Evolutionary conservation across 768 basidiomycete genomes (phyloP), one percentile per base, ranked within the genome.

Genomic region (Amanita exitialis): DNA sequence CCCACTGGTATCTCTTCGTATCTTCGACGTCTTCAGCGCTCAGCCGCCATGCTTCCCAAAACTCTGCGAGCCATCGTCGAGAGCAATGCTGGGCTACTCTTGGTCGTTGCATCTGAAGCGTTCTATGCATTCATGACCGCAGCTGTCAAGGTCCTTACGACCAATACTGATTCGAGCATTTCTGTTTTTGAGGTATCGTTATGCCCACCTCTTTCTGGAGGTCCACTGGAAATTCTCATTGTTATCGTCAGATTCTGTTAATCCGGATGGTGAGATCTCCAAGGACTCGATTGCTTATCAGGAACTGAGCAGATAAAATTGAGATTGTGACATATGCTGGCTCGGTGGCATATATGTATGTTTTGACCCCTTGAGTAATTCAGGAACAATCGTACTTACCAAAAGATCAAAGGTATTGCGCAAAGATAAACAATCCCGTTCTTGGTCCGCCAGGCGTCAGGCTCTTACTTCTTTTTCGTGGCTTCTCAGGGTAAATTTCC

Each of bases 361-460:
- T 42, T 28, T 25, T 16, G n/a, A 12, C 1, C 3, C 3, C 15
- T 4, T 10, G 3, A 12, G 8, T 3, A 1, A 2, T 23, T 23
- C 23, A 23, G 23, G 23, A 9, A n/a, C 10, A 8, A 0, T 5
- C 10, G 4, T 25, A n/a, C 20, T 23, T 16, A 35, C 16, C 25
- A 10, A 39, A 8, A 43, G 10, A 35, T 52, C 27, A 74, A 20
- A 70, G 69, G 69, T 35, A 63, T 25, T 55, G 72, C 68, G 74
- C 62, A 56, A 55, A 66, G 18, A 63, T 73, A 6, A 63, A 65
- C 1, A 69, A 90, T 59, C 85, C 86, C 1, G 62, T 82, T 28
- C 59, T 83, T 0, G 89, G 87, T 0, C 89, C 88, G 0, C 79
- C 79, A 39, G 83, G 74, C 2, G 77, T 90, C 2, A 71, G 87